phyloP scores from a whole-genome alignment of 805 yeast genomes.

The Danielozyma ontarioensis region DNA sequence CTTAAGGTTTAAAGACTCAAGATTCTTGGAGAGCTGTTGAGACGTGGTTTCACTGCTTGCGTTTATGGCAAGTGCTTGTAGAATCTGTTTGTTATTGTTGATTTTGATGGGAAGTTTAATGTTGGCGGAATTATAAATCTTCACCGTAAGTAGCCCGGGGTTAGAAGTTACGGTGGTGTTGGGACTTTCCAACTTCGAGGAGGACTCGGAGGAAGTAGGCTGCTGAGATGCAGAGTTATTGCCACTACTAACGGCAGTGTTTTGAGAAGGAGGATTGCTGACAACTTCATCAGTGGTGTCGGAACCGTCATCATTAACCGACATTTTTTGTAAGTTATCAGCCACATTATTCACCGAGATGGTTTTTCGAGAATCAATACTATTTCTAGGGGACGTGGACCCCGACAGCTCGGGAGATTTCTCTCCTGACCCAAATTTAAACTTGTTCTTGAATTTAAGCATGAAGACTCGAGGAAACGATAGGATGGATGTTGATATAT shows the following conservation, averaged over 20 bases:
- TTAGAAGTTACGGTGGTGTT: slow-evolving; percentile 7
- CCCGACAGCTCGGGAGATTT: slow-evolving; percentile 7
- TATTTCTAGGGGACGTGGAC: slow-evolving; percentile 12
- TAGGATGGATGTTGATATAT: no score
- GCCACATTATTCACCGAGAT: slow-evolving; percentile 16
- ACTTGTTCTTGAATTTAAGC: slow-evolving; percentile 28
- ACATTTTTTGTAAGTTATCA: slow-evolving; percentile 18
- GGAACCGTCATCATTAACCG: slow-evolving; percentile 1
- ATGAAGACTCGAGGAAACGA: no score
- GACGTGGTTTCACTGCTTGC: slow-evolving; percentile 26
- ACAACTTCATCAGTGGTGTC: slow-evolving; percentile 1
- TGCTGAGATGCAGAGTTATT: not conserved
- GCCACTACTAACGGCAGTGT: not conserved
- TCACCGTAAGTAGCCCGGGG: slow-evolving; percentile 76
- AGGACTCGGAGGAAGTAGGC: not conserved
- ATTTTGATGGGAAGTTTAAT: slow-evolving; percentile 68
- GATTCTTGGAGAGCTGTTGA: slow-evolving; percentile 11
- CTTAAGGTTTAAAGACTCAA: slow-evolving; percentile 9
- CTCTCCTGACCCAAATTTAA: slow-evolving; percentile 19
- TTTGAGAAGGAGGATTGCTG: not conserved
- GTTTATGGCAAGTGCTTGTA: slow-evolving; percentile 62
- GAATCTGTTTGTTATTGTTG: slow-evolving; percentile 56
- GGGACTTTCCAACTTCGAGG: not conserved
- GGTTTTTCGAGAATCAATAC: slow-evolving; percentile 22
- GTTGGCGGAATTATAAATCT: slow-evolving; percentile 65